phyloP scores from a whole-genome alignment of 2,329 filamentous ascomycete species.

The Cryphonectria japonica region DNA sequence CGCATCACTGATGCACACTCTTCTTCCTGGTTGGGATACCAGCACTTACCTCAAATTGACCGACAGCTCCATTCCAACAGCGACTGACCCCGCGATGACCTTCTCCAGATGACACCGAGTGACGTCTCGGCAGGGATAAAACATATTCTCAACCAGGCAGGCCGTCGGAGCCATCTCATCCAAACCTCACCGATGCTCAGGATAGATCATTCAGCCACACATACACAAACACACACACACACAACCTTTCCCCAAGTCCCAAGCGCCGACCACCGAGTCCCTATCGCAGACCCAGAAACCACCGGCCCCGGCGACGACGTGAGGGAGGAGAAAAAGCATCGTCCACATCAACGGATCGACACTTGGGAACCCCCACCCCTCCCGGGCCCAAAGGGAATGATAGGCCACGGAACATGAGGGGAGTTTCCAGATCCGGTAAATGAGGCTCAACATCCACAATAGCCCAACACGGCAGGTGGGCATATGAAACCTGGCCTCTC shows the following conservation, averaged over 20 bases:
- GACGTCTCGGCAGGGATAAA: background rate
- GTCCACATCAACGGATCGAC: background rate
- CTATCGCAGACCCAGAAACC: no score
- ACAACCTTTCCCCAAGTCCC: background rate
- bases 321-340: background rate
- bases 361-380: background rate
- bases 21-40: background rate
- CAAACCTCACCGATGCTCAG: background rate
- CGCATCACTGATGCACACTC: background rate
- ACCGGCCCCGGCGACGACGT: no score
- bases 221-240: no score
- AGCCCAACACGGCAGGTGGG: conserved; percentile 2
- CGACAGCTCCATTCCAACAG: background rate
- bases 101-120: background rate
- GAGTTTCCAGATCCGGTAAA: background rate
- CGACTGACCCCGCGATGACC: background rate
- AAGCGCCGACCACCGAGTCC: background rate
- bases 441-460: conserved; percentile 7
- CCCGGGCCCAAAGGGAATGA: background rate
- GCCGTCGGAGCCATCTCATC: background rate
- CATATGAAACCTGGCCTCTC: background rate
- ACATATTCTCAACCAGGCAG: background rate
- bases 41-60: background rate
- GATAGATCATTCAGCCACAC: background rate
- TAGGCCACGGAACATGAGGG: background rate